Percentiles rank a stretch among this genome's conserved stretches.
phyloP scores from a whole-genome alignment of 768 basidiomycete genomes.

The Peribolospora kevripleyi region DNA sequence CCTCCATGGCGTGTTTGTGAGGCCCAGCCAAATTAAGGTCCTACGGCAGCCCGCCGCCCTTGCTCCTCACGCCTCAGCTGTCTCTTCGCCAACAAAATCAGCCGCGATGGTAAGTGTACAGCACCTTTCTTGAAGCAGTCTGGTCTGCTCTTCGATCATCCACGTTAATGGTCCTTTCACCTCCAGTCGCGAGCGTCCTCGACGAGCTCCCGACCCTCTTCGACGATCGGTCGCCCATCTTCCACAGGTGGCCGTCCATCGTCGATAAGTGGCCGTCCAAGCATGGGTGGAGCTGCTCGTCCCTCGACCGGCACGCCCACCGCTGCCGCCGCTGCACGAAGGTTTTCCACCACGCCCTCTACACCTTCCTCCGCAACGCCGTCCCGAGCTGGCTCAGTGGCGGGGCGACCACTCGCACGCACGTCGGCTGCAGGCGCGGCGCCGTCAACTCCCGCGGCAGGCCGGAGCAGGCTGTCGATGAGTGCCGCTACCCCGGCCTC shows the following conservation, averaged over 20 bases:
- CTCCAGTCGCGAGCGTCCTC: neutral
- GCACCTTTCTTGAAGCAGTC: neutral
- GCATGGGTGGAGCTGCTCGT: too few relatives aligned
- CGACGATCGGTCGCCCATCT: too few relatives aligned
- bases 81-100: neutral
- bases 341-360: too few relatives aligned
- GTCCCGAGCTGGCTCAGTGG: neutral
- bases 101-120: neutral
- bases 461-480: neutral
- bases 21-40: slow-evolving; percentile 52
- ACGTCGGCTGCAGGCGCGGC: neutral
- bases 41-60: neutral
- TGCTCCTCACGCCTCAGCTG: neutral
- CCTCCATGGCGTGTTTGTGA: slow-evolving; percentile 66
- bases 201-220: neutral
- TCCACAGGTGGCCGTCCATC: too few relatives aligned
- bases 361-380: neutral
- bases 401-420: slow-evolving; percentile 1
- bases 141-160: neutral
- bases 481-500: slow-evolving; percentile 1
- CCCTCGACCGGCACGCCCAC: too few relatives aligned
- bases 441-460: neutral
- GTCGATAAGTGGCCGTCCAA: too few relatives aligned
- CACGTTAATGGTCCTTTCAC: neutral
- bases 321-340: too few relatives aligned